Conservation (phyloP, 108 stramenopile genomes). For the Poteriospumella lacustris region DNA sequence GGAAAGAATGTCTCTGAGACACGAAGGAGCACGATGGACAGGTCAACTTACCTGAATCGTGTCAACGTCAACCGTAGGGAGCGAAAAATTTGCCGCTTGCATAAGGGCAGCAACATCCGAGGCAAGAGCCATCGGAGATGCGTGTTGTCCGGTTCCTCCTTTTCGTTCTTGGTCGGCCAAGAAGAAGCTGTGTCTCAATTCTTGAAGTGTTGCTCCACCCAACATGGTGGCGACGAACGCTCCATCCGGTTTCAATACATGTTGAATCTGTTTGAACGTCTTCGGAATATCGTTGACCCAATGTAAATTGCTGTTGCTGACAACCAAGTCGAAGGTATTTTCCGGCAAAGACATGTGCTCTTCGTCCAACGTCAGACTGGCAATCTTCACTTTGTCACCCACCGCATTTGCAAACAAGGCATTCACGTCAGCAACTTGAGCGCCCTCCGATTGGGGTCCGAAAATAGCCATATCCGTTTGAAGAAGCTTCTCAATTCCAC, state of each 20-base stretch:
- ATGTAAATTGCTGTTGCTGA: constrained; percentile 76
- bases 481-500: constrained; percentile 45
- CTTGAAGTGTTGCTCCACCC: constrained; percentile 83
- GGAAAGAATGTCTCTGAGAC: neutral
- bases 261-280: constrained; percentile 60
- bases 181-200: constrained; percentile 73
- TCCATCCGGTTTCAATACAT: constrained; percentile 89
- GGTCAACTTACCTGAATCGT: constrained; percentile 57
- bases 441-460: neutral
- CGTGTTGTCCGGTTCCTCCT: constrained; percentile 81
- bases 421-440: neutral
- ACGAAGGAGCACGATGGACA: neutral
- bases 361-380: constrained; percentile 38
- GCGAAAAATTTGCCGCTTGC: constrained; percentile 72
- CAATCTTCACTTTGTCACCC: neutral
- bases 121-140: constrained; percentile 83
- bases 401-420: neutral
- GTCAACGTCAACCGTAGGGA: constrained; percentile 93
- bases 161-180: constrained; percentile 76
- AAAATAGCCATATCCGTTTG: constrained; percentile 34
- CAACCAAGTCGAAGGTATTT: constrained; percentile 84
- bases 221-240: constrained; percentile 88
- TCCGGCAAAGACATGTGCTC: constrained; percentile 64
- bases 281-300: constrained; percentile 89
- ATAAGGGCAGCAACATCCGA: constrained; percentile 80